Evolutionary conservation across 495 filamentous ascomycete genomes (phyloP), one percentile per base, ranked within the genome.

Genomic region (Aspergillus hancockii): DNA sequence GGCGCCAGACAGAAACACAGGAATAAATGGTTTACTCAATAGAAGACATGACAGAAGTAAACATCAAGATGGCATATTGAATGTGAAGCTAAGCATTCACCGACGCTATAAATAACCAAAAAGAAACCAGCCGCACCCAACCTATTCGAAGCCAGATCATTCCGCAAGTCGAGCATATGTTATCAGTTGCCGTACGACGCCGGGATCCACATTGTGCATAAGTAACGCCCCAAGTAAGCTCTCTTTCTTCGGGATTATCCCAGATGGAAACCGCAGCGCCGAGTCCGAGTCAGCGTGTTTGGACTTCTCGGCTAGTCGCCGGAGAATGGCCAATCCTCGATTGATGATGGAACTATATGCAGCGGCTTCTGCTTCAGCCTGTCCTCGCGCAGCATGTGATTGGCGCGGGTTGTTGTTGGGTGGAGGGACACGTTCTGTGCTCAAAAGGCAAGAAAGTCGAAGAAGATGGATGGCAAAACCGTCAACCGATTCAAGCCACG

Each of bases 401-500:
- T 73, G 71, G 6, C 75, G 75, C 32, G 68, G 60, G 46, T 67
- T 73, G 30, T 71, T 67, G 3, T 49, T 50, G 13, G 63, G 58
- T 41, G 73, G 71, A 9, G 77, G 72, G 55, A 78, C 57, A 54
- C 75, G 65, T 76, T 90, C 84, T 4, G 79, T 80, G 63, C 88
- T 90, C 10, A 97, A 75, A 6, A 85, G 70, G 45, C 87, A 86
- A 12, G 90, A 83, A 6, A 97, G 78, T 19, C 83, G 76, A 50
- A 93, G 81, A 5, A 97, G 80, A 67, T 87, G 90, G 53, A 88
- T 80, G 3, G 91, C 89, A 69, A 96, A 96, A 1, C 91, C 91
- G 68, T 95, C 91, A 38, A 88, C 86, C 16, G 89, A 92, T 18
- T 87, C 83, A 18, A 98, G 83, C 94, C 94, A 98, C 2, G 80